These are phyloP conservation scores for Choanephora cucurbitarum DNA, from an alignment of 371 early-diverging fungal species.

Conservation along the genomic window DNA sequence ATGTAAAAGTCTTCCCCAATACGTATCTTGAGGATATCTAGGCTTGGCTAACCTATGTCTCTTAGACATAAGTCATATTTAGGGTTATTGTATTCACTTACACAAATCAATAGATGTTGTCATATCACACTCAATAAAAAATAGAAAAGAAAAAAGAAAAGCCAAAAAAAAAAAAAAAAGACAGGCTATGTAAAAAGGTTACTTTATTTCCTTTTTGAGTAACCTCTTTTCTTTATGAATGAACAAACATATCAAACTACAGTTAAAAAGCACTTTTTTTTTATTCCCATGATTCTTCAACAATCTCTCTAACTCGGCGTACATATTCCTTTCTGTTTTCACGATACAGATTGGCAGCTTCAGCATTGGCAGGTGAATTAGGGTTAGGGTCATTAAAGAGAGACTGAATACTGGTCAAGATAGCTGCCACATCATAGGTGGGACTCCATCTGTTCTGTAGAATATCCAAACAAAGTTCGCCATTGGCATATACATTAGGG, in stretches of 20 bases:
- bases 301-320: constrained; percentile 91
- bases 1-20: constrained; percentile 73
- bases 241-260: too few relatives aligned
- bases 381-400: constrained; percentile 99
- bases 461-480: constrained; percentile 99
- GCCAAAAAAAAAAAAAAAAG: too few relatives aligned
- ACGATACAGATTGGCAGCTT: constrained; percentile 94
- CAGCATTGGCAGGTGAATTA: constrained; percentile 97
- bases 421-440: constrained; percentile 96
- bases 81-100: constrained; percentile 11
- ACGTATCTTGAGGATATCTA: constrained; percentile 69
- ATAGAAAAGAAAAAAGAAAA: neutral
- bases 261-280: neutral
- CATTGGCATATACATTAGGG: constrained; percentile 98
- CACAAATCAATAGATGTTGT: constrained; percentile 30
- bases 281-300: constrained; percentile 91
- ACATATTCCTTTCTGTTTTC: constrained; percentile 95
- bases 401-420: constrained; percentile 96
- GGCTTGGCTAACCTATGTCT: constrained; percentile 49
- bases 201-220: neutral
- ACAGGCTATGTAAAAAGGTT: too few relatives aligned
- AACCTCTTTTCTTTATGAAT: neutral
- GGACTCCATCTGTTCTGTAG: constrained; percentile 98
- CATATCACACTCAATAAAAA: too few relatives aligned
- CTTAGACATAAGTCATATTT: too few relatives aligned